Base-by-base conservation (phyloP, 768 basidiomycete genomes). In the Pisolithus sp. region DNA sequence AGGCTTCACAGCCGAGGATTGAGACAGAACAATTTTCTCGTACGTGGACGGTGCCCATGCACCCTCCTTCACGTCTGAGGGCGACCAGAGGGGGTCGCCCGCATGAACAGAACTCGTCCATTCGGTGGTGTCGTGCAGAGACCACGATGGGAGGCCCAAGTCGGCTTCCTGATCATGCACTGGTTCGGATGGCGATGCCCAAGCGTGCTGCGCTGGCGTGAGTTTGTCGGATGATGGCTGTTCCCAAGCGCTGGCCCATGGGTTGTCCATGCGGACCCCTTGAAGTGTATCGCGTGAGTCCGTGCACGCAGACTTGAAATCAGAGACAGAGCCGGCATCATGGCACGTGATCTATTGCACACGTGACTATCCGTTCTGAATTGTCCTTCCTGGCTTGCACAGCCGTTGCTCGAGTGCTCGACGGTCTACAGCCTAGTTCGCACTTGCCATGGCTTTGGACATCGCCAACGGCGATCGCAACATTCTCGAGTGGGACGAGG, bases 231-330 rank as follows among this genome's bases (percentile, higher is more conserved):
- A 38, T 30, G 59, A 53, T 51, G 73, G 63, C 54, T 81, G 79
- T 50, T 73, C 76, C 84, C 83, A 86, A 50, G 81, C 78, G 65
- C 83, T 84, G 39, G 80, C 79, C 82, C 86, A 90, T 45, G 85
- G 82, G 67, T 89, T 82, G 58, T 88, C 85, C 85, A 88, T 88
- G 12, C 13, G 12, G 38, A 20, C 13, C 20, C 13, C n/a, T n/a
- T n/a, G 5, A n/a, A 7, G 2, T n/a, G 20, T 21, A 40, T 31
- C 30, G 30, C 30, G 30, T 31, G 9, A 47, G 46, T 47, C 31
- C 30, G 46, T 47, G 26, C 31, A n/a, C 17, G 13, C 39, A n/a
- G n/a, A 2, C 17, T 5, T 40, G 39, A 40, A n/a, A 21, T 21
- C 26, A 24, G 15, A 15, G 24, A 9, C 7, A 24, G 26, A n/a